Evolutionary conservation across 805 yeast species (phyloP), one percentile per base, ranked within the genome.

Genomic region (Metschnikowia drakensbergensis): DNA sequence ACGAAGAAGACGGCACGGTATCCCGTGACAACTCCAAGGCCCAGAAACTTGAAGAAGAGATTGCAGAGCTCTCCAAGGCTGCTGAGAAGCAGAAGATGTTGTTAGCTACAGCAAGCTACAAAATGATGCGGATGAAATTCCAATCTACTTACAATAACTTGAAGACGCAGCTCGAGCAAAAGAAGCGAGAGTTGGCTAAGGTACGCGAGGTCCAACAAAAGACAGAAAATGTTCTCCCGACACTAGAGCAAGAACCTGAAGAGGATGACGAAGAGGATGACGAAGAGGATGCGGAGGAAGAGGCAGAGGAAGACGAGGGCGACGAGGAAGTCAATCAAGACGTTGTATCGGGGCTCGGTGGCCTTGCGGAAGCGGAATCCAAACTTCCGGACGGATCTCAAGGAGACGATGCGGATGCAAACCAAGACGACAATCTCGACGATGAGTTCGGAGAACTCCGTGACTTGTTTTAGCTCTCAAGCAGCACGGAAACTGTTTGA

Each of bases 41-140:
- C 55, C 90, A 87, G 59, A 75, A 89, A 55, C 71, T 94, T 48
- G 81, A 80, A 52, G 98, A 92, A 66, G 97, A 91, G 64, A 83
- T 94, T 49, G 69, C 75, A 5, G 99, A 94, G 60, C 74, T 94
- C 51, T 90, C 87, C 62, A 65, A 64, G 42, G 90, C 92, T 0
- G 84, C 94, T 45, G 81, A 77, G 47, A 84, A 83, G 58, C 91
- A 92, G 60, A 81, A 81, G 63, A 75, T 75, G 40, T 90, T 87
- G 58, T 79, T 88, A 42, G 80, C 76, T 22, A 82, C 83, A 5
- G 90, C 91, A 3, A 76, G 82, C 43, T 89, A 89, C 62, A 91
- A 92, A 57, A 84, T 92, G 68, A 77, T 94, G 81, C 82, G 84
- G 61, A 86, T 84, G 65, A 84, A 97, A 69, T 87, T 91, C 63